Evolutionary conservation across 148 eudicot species (phyloP).

Genomic region (Mesembryanthemum crystallinum): DNA sequence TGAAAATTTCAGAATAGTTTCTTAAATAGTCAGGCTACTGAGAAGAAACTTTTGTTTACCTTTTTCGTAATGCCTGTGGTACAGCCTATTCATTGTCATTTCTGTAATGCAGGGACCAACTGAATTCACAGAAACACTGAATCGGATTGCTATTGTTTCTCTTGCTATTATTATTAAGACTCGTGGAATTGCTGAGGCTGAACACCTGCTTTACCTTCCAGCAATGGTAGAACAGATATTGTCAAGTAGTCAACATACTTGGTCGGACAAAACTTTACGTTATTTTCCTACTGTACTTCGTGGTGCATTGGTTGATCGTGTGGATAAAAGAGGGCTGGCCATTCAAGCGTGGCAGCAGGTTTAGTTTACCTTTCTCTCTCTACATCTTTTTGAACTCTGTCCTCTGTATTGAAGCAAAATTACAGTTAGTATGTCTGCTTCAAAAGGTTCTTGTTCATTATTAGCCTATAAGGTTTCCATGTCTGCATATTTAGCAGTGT

Average conservation of each 20-base stretch:
- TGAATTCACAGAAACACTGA: slow-evolving; percentile 93
- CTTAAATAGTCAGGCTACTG: too few species aligned
- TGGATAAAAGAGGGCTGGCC: slow-evolving; percentile 71
- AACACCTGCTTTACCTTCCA: slow-evolving; percentile 80
- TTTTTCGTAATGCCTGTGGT: background rate
- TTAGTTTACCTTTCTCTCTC: background rate
- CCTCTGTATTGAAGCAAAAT: background rate
- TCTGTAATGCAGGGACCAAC: slow-evolving; percentile 68
- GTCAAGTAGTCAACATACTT: slow-evolving; percentile 86
- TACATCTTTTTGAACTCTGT: background rate
- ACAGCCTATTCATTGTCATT: slow-evolving; percentile 1
- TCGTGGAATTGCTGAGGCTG: slow-evolving; percentile 93
- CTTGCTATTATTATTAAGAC: slow-evolving; percentile 94
- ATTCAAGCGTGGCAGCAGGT: slow-evolving; percentile 99
- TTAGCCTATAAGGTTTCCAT: background rate
- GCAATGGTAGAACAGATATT: slow-evolving; percentile 87
- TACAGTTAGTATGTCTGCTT: background rate
- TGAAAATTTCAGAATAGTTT: too few species aligned
- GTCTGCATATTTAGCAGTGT: background rate
- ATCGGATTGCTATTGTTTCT: slow-evolving; percentile 66
- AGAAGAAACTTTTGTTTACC: too few species aligned
- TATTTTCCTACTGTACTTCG: slow-evolving; percentile 79
- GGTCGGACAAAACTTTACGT: slow-evolving; percentile 94
- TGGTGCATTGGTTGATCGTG: slow-evolving; percentile 69
- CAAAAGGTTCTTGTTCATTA: background rate